These are phyloP conservation scores for Verruconis gallopava DNA, from an alignment of 2,329 filamentous ascomycete genomes.

Conservation along the genomic window DNA sequence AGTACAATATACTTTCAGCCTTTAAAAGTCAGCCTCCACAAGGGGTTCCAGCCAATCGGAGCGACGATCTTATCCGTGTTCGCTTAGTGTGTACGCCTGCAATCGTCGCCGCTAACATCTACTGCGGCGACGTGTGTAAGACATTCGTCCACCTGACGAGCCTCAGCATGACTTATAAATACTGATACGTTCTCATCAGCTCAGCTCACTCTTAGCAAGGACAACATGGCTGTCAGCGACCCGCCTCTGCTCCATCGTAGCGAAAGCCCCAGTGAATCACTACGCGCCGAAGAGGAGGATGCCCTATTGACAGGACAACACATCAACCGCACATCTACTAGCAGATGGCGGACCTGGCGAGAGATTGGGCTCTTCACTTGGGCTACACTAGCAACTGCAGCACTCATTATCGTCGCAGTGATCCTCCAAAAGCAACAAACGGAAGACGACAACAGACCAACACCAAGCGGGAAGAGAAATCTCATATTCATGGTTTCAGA, in stretches of 20 bases:
- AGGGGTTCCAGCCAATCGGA: too few species aligned
- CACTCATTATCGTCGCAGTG: conserved; percentile 70
- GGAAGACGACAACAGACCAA: conserved; percentile 18
- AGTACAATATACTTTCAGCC: too few species aligned
- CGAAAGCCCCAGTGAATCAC: conserved; percentile 34
- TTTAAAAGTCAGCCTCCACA: too few species aligned
- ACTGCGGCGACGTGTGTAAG: too few species aligned
- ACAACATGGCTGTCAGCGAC: conserved; percentile 29
- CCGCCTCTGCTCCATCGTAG: conserved; percentile 42
- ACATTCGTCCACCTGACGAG: too few species aligned
- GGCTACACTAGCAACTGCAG: conserved; percentile 68
- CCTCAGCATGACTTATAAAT: too few species aligned
- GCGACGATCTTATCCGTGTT: too few species aligned
- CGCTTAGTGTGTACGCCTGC: too few species aligned
- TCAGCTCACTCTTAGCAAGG: too few species aligned
- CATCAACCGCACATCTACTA: conserved; percentile 19
- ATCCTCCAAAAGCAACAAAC: conserved; percentile 55
- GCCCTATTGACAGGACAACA: conserved; percentile 46
- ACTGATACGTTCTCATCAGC: too few species aligned
- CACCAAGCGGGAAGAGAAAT: conserved; percentile 61
- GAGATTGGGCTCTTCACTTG: conserved; percentile 69
- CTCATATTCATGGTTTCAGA: conserved; percentile 98
- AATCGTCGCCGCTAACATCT: too few species aligned
- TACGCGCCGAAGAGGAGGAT: conserved; percentile 44
- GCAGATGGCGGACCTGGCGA: conserved; percentile 48